These are phyloP conservation scores for Crassisporium funariophilum DNA, from an alignment of 768 basidiomycete species.

Conservation along the genomic window DNA sequence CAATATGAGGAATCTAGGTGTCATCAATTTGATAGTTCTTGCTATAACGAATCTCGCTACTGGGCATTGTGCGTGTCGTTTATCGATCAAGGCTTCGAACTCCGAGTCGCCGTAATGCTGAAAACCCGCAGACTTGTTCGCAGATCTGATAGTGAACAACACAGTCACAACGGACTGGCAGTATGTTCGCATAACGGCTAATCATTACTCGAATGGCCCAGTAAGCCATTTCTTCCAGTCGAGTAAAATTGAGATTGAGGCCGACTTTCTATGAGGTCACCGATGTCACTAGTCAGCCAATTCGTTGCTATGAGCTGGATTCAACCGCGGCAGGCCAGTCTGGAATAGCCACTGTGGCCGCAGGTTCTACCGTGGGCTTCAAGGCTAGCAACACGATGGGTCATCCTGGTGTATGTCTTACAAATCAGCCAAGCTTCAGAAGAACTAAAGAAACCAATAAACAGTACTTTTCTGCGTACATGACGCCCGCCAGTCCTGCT, in stretches of 20 bases:
- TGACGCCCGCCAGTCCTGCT: conserved; percentile 33
- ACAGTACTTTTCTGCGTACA: conserved; percentile 36
- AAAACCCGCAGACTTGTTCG: conserved; percentile 30
- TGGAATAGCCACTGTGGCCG: conserved; percentile 31
- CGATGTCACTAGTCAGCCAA: conserved; percentile 35
- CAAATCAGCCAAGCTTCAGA: too few species aligned
- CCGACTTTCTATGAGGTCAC: conserved; percentile 30
- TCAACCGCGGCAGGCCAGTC: conserved; percentile 27
- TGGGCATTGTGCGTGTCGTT: too few species aligned
- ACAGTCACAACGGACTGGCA: conserved; percentile 32
- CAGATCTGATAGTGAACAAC: conserved; percentile 29
- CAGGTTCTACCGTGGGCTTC: conserved; percentile 34
- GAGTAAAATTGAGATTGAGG: too few species aligned
- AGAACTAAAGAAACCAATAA: too few species aligned
- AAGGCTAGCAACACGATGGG: conserved; percentile 35
- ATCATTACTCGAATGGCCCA: conserved; percentile 34
- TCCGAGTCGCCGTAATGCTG: too few species aligned
- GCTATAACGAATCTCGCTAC: too few species aligned
- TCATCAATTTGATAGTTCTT: too few species aligned
- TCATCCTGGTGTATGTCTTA: conserved; percentile 38
- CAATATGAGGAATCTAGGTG: too few species aligned
- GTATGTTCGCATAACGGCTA: conserved; percentile 37
- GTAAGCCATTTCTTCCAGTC: too few species aligned
- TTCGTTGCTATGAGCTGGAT: conserved; percentile 38
- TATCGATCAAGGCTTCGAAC: too few species aligned